phyloP scores from a whole-genome alignment of 495 filamentous ascomycete genomes.

The Cenococcum geophilum region DNA sequence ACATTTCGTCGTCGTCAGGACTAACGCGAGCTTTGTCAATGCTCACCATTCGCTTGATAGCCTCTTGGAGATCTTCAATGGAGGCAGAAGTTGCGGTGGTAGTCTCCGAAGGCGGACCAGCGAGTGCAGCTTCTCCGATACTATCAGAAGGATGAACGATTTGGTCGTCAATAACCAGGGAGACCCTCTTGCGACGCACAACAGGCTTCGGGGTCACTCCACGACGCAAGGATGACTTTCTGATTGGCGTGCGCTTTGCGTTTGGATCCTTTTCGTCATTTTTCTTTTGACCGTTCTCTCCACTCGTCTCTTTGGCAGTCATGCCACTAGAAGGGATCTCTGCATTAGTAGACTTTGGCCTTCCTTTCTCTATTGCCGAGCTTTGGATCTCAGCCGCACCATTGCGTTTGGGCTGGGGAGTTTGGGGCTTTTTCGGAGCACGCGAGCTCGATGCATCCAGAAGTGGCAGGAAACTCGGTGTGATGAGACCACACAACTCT shows the following conservation, averaged over 20 bases:
- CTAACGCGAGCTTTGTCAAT: too few species aligned
- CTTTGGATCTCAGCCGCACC: background rate
- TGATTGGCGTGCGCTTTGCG: slow-evolving; percentile 12
- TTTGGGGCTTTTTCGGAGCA: background rate
- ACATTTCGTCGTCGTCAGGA: too few species aligned
- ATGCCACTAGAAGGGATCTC: too few species aligned
- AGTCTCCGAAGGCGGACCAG: slow-evolving; percentile 15
- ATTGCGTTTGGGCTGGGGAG: background rate
- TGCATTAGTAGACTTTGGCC: too few species aligned
- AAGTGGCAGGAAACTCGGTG: slow-evolving; percentile 25
- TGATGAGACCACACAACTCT: slow-evolving; percentile 28
- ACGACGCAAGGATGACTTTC: slow-evolving; percentile 28
- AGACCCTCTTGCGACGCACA: slow-evolving; percentile 22
- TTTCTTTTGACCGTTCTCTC: background rate
- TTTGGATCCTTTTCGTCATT: slow-evolving; percentile 5
- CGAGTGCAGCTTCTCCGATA: slow-evolving; percentile 1
- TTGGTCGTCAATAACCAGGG: slow-evolving; percentile 29
- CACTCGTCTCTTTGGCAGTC: too few species aligned
- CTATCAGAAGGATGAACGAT: slow-evolving; percentile 26
- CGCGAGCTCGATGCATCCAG: slow-evolving; percentile 12
- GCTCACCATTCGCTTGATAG: too few species aligned
- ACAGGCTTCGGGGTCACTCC: background rate
- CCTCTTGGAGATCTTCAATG: background rate
- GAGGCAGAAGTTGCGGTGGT: slow-evolving; percentile 9
- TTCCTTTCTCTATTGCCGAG: slow-evolving; percentile 7